Evolutionary conservation across 768 basidiomycete genomes (phyloP), one percentile per base, ranked within the genome.

Genomic region (Phylloporus sp.): DNA sequence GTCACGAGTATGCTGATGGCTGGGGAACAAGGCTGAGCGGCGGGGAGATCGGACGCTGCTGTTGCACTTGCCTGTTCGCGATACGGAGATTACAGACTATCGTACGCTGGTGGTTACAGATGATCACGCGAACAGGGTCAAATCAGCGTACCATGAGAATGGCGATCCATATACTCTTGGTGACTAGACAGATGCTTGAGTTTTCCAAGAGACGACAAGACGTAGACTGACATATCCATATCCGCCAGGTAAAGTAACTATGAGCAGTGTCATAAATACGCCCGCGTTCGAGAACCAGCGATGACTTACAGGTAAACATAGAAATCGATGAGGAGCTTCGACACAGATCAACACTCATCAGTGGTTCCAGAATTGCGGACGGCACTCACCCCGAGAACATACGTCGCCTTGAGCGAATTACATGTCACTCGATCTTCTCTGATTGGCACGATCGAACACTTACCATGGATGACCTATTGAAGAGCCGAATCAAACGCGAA

Each of bases 181-280:
- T 50, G 42, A 63, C 61, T 63, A 21, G 26, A 44, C 5, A 6
- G 46, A 40, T 0, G 2, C 1, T 33, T 63, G 36, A 61, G 49
- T 44, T 9, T 9, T 2, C 18, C 6, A 9, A 7, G 8, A 28
- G 20, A 32, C 6, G 39, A 43, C 5, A 21, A 40, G 13, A 3
- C 32, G 11, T 37, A 17, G 24, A 52, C 60, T 44, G 34, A 63
- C 61, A 63, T 34, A 52, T 10, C 62, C 62, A 63, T 57, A 63
- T 51, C 6, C 61, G 49, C 61, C 61, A 63, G 5, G 60, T 64
- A 41, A 63, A 63, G 46, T 63, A 63, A 2, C 61, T 63, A 32
- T 5, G 3, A 15, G 18, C 22, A 40, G n/a, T 6, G 15, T 23
- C 29, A 17, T 44, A 1, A 41, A 35, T 9, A n/a, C 14, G 14